Evolutionary conservation across 1,139 yeast genomes (phyloP).

Genomic region (Candida dubliniensis): DNA sequence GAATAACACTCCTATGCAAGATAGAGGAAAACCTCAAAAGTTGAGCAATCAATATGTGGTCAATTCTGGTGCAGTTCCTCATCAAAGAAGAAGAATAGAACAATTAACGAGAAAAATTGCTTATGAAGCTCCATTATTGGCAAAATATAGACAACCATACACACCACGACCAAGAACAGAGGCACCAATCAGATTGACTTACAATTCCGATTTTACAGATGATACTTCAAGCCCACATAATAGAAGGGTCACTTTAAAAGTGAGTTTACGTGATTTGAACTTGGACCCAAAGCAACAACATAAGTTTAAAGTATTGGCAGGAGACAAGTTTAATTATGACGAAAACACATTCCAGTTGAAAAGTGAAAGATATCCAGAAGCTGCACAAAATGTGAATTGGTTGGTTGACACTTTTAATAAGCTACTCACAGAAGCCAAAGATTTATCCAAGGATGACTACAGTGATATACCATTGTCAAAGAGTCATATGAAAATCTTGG

Average conservation of each 20-base stretch:
- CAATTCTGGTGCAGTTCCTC: slow-evolving; percentile 38
- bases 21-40: slow-evolving; percentile 43
- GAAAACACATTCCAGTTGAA: slow-evolving; percentile 63
- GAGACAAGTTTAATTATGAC: slow-evolving; percentile 68
- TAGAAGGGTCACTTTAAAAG: slow-evolving; percentile 63
- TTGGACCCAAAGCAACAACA: slow-evolving; percentile 57
- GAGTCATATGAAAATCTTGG: slow-evolving; percentile 54
- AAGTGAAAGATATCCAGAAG: slow-evolving; percentile 63
- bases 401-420: slow-evolving; percentile 63
- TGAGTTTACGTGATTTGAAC: slow-evolving; percentile 54
- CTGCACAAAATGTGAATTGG: slow-evolving; percentile 83
- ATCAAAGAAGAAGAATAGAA: slow-evolving; percentile 37
- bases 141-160: slow-evolving; percentile 69
- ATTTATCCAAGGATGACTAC: slow-evolving; percentile 55
- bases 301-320: slow-evolving; percentile 78
- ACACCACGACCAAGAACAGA: slow-evolving; percentile 42
- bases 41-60: slow-evolving; percentile 41
- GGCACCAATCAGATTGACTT: slow-evolving; percentile 65
- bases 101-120: slow-evolving; percentile 79
- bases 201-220: slow-evolving; percentile 72
- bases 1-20: slow-evolving; percentile 44
- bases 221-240: slow-evolving; percentile 60
- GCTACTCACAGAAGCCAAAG: slow-evolving; percentile 66
- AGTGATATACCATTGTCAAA: slow-evolving; percentile 80
- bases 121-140: slow-evolving; percentile 84